These are phyloP conservation scores for Blastobotrys capitulatus DNA, from an alignment of 1,139 yeast genomes.

Conservation along the genomic window DNA sequence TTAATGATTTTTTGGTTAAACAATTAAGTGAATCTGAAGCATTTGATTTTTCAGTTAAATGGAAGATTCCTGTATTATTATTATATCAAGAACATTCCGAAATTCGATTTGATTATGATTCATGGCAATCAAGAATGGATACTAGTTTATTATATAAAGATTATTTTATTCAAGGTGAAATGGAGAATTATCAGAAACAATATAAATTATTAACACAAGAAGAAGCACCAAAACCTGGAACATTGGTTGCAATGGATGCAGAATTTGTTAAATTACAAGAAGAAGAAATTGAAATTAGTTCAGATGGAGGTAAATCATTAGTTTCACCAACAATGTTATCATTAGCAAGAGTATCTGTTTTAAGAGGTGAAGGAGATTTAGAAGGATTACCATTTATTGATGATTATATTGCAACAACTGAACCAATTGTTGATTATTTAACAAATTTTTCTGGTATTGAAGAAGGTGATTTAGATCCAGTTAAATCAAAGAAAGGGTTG, in stretches of 20 bases:
- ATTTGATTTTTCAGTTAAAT: slow-evolving; percentile 58
- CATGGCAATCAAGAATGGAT: slow-evolving; percentile 46
- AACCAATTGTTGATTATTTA: slow-evolving; percentile 68
- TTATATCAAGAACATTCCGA: slow-evolving; percentile 51
- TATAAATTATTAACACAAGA: slow-evolving; percentile 57
- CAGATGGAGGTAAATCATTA: slow-evolving; percentile 62
- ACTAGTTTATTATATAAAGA: slow-evolving; percentile 66
- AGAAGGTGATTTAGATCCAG: slow-evolving; percentile 81
- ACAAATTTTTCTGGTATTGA: slow-evolving; percentile 92
- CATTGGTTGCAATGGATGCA: slow-evolving; percentile 89
- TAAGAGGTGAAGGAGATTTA: slow-evolving; percentile 67
- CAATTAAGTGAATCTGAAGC: slow-evolving; percentile 66
- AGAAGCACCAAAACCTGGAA: slow-evolving; percentile 71
- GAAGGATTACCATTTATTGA: slow-evolving; percentile 83
- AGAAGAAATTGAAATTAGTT: slow-evolving; percentile 72
- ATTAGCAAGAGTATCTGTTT: slow-evolving; percentile 82
- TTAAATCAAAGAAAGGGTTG: slow-evolving; percentile 56
- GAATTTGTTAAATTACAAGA: slow-evolving; percentile 84
- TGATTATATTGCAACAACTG: slow-evolving; percentile 77
- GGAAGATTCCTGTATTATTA: slow-evolving; percentile 81
- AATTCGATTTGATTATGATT: slow-evolving; percentile 37
- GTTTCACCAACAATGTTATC: slow-evolving; percentile 73
- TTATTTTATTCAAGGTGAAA: slow-evolving; percentile 65
- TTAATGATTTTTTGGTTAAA: slow-evolving; percentile 89
- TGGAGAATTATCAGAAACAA: slow-evolving; percentile 55